Percentiles rank a stretch among this genome's conserved stretches.
Conservation (phyloP, 2,329 filamentous ascomycete genomes). For the Ophiostoma perfectum region DNA sequence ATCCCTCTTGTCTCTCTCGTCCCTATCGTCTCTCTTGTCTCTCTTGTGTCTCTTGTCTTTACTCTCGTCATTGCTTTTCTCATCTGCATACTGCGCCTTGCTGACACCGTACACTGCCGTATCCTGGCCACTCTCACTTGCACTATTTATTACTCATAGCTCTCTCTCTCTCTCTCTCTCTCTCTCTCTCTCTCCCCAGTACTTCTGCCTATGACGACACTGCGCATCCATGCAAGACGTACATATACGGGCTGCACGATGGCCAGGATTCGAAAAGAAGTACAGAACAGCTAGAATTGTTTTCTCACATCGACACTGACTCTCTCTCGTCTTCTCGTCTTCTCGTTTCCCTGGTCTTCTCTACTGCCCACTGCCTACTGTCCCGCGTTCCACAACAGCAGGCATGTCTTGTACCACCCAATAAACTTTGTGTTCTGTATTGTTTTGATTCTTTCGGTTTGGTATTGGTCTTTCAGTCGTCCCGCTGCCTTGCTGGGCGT, state of each 20-base stretch:
- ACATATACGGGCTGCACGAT: constrained; percentile 14
- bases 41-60: too few relatives aligned
- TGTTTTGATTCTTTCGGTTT: not conserved
- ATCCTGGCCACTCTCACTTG: not conserved
- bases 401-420: not conserved
- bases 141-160: too few relatives aligned
- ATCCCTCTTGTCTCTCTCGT: not conserved
- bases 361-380: not conserved
- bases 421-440: not conserved
- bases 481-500: not conserved
- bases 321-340: too few relatives aligned
- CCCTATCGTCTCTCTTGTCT: not conserved
- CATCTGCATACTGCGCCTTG: too few relatives aligned
- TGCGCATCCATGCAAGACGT: constrained; percentile 5
- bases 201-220: not conserved
- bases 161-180: not conserved
- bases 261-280: not conserved
- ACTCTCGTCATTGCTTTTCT: too few relatives aligned
- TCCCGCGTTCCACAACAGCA: not conserved
- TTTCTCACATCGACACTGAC: too few relatives aligned
- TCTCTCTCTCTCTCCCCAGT: not conserved
- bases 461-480: too few relatives aligned
- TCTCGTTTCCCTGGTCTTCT: too few relatives aligned
- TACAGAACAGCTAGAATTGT: too few relatives aligned
- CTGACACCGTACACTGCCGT: not conserved